Evolutionary conservation across 306 rosid genomes (phyloP), one percentile per base, ranked within the genome.

Genomic region (Inga leiocalycina): DNA sequence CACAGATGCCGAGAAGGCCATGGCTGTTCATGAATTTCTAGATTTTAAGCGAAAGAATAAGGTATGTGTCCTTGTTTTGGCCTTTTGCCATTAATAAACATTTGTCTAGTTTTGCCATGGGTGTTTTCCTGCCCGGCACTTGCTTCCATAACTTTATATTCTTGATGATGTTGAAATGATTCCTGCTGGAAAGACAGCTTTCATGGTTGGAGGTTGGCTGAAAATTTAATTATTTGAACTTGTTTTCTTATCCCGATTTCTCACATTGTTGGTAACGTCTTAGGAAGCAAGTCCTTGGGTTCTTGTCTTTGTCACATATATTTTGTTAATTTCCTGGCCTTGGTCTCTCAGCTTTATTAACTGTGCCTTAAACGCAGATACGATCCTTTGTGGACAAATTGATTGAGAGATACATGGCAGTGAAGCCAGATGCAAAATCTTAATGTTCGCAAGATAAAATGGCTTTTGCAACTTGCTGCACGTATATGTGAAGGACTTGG

Each of bases 331-430:
- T 27, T 71, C 9, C 24, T 71, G 56, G 39, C 85, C 71, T 70
- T 83, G 11, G 76, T 82, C 84, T 74, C 87, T 88, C 52, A 79
- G 61, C 83, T 79, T 68, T 80, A 34, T 68, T 82, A 34, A 67
- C 77, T 85, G 80, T 88, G 83, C 69, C 84, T 82, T 80, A 79
- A 78, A 78, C 69, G 93, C 98, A 97, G 99, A 97, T 94, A 61
- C 99, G 99, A 75, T 87, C 99, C 67, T 97, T 97, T 90, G 99
- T 97, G 88, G 99, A 97, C 86, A 88, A 85, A 85, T 88, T 97
- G 89, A 97, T 97, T 75, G 99, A 97, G 91, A 97, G 93, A 88
- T 94, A 97, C 90, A 91, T 94, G 97, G 87, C 89, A 62, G 62
- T 39, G 43, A 97, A 90, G 84, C 80, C 97, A 8, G 85, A 59